Evolutionary conservation across 2,329 filamentous ascomycete species (phyloP), one percentile per base, ranked within the genome.

Genomic region (Gaeumannomyces tritici): DNA sequence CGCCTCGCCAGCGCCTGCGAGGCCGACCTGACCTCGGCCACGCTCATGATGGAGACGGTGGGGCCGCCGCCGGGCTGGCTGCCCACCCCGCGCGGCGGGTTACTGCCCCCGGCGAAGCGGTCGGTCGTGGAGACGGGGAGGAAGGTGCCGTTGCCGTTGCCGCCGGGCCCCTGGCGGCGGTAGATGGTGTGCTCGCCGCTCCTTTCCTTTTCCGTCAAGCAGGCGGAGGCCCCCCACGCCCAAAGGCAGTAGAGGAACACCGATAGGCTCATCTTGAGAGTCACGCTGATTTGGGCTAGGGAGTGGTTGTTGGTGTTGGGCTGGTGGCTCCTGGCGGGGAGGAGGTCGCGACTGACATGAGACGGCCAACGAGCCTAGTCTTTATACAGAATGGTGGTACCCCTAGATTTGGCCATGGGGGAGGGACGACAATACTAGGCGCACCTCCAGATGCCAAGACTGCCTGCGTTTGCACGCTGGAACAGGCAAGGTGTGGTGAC

Each of bases 81-180:
- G 60, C 60, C 60, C 26, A 57, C 31, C 15, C 60, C 60, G 31
- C 60, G 54, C 15, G 60, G 60, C 24, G 54, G 9, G 29, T 8
- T 18, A 24, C 21, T 42, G 55, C 54, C 31, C 28, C 54, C 28
- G 13, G 55, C 15, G 60, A 61, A 61, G 55, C 60, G 60, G 33
- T 61, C 55, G 18, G 24, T 57, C n/a, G 60, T 35, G 24, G 60
- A 57, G 55, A 61, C 27, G 33, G 60, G 60, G 27, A 60, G 29
- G 33, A 55, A 54, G 55, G 60, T 61, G 55, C 55, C 60, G 28
- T 27, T 61, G 51, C 55, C 55, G n/a, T 18, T 13, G 33, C 29
- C 56, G 9, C 27, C 56, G 5, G 15, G 13, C 27, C 21, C 56
- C 18, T 58, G 56, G 27, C 56, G 56, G 18, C 21, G 56, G 56